Percentiles rank a stretch among this genome's conserved stretches.
Evolutionary conservation across 2,329 filamentous ascomycete species (phyloP).

Genomic region (Colletotrichum tanaceti): DNA sequence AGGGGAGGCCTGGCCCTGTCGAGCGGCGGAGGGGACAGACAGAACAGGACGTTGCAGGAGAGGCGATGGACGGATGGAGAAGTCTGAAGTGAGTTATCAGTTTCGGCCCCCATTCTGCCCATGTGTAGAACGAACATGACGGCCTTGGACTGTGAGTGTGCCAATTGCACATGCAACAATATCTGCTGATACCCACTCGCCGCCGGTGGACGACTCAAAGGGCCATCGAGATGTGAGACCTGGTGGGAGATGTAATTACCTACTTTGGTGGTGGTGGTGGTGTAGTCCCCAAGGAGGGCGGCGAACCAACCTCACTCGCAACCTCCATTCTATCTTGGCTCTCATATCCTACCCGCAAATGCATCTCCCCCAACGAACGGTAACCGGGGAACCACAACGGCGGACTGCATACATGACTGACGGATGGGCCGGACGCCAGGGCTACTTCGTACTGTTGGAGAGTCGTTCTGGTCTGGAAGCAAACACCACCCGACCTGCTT

Average conservation of each 20-base stretch:
- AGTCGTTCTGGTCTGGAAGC: neutral
- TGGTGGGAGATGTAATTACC: too few species aligned
- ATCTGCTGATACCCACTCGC: neutral
- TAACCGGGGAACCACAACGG: neutral
- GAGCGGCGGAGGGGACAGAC: neutral
- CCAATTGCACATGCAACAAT: slow-evolving; percentile 5
- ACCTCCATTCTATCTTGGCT: too few species aligned
- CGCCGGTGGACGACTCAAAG: too few species aligned
- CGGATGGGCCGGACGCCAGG: neutral
- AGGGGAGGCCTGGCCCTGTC: slow-evolving; percentile 4
- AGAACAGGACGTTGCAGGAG: neutral
- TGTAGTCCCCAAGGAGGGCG: too few species aligned
- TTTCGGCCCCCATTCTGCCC: neutral
- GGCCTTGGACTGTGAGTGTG: neutral
- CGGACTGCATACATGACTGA: neutral
- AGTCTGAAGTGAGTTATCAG: slow-evolving; percentile 5
- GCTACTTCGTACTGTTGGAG: neutral
- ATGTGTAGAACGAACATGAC: neutral
- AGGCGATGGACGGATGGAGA: neutral
- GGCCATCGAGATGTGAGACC: too few species aligned
- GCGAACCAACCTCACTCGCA: too few species aligned
- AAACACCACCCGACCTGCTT: neutral
- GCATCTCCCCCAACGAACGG: neutral
- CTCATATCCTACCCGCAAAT: too few species aligned
- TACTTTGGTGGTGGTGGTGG: too few species aligned